Conservation (phyloP, 2,329 filamentous ascomycete genomes). For the Tolypocladium guangdongense region DNA sequence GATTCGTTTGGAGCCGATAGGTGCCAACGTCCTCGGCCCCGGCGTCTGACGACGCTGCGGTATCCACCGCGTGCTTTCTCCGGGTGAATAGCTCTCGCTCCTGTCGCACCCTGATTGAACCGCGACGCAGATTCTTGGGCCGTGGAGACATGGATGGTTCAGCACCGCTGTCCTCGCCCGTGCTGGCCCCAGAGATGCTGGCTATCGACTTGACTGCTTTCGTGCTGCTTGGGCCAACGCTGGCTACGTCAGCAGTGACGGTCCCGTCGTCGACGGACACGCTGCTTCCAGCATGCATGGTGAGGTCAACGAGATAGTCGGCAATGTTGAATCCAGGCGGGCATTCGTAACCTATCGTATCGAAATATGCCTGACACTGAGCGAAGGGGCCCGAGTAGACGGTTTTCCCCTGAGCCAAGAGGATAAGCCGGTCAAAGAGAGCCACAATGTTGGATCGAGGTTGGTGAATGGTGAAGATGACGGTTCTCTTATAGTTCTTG, state of each 20-base stretch:
- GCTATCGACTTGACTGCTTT: slow-evolving; percentile 83
- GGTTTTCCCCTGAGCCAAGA: slow-evolving; percentile 77
- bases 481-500: slow-evolving; percentile 92
- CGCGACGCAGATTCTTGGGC: slow-evolving; percentile 58
- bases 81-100: slow-evolving; percentile 85
- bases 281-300: slow-evolving; percentile 77
- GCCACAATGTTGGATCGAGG: slow-evolving; percentile 97
- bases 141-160: slow-evolving; percentile 49
- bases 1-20: slow-evolving; percentile 39
- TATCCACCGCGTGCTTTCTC: slow-evolving; percentile 52
- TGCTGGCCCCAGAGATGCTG: slow-evolving; percentile 67
- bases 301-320: slow-evolving; percentile 92
- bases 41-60: slow-evolving; percentile 49
- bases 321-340: slow-evolving; percentile 98
- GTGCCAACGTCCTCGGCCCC: slow-evolving; percentile 38
- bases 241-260: slow-evolving; percentile 43
- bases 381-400: slow-evolving; percentile 90
- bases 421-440: slow-evolving; percentile 85
- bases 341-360: slow-evolving; percentile 82
- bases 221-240: slow-evolving; percentile 74
- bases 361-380: slow-evolving; percentile 86
- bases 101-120: slow-evolving; percentile 77
- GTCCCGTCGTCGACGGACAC: slow-evolving; percentile 44
- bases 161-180: slow-evolving; percentile 54
- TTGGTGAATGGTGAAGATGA: slow-evolving; percentile 97